Base-by-base conservation (phyloP, 805 yeast genomes). In the Kodamaea fukazawae region DNA sequence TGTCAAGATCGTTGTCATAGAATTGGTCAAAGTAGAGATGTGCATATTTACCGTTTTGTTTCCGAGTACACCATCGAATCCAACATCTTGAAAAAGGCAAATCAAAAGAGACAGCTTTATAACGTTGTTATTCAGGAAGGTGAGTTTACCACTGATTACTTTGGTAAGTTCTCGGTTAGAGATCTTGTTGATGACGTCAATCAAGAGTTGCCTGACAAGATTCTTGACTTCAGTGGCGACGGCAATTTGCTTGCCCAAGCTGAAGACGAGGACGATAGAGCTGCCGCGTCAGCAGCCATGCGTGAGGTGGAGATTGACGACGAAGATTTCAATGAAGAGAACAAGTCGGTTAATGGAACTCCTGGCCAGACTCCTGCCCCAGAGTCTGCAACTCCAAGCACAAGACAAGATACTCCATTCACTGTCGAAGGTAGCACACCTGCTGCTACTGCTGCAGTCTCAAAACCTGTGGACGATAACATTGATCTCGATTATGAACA, bases 1-100 rank as follows among this genome's bases (percentile, higher is more conserved):
- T 93, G 99, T 66, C 99, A 93, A 63, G 99, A 93, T 65, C 81
- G 99, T 61, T 93, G 98, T 65, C 99, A 93, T 61, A 83, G 99
- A 71, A 93, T 93, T 60, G 99, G 99, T 5, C 99, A 93, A 61
- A 88, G 95, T 12, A 75, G 99, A 55, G 99, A 93, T 58, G 99
- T 93, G 26, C 99, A 93, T 61, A 93, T 93, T 42, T 93, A 95
- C 67, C 72, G 99, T 45, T 85, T 93, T 62, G 98, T 93, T 17
- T 86, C 96, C 18, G 99, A 93, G 65, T 88, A 78, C 65, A 93
- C 99, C 3, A 93, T 93, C 45, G 99, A 93, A 62, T 86, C 96
- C 17, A 93, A 93, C 63, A 93, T 93, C 49, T 74, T 93, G 63
- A 81, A 81, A 53, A 91, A 91, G 60, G 97, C 98, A 2, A 89